These are phyloP conservation scores for Saccharomycopsis fermentans DNA, from an alignment of 805 yeast genomes.

Conservation along the genomic window DNA sequence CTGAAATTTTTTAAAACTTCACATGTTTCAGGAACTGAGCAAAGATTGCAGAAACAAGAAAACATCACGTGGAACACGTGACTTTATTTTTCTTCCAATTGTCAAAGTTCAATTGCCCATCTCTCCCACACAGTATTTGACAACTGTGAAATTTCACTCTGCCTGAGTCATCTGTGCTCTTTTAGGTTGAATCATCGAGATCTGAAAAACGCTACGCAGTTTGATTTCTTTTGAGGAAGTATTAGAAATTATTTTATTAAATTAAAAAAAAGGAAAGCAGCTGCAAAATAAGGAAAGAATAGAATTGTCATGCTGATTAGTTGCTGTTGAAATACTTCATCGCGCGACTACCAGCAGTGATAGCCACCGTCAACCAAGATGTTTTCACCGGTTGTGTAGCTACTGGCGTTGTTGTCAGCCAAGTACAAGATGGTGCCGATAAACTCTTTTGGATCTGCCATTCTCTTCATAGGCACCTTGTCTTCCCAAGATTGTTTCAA, in stretches of 20 bases:
- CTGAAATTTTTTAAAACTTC: not conserved
- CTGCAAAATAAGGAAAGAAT: not conserved
- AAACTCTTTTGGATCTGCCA: slow-evolving; percentile 63
- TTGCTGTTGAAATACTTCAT: too few species aligned
- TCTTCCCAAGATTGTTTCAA: slow-evolving; percentile 49
- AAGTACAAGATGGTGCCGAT: slow-evolving; percentile 53
- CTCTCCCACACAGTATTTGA: too few species aligned
- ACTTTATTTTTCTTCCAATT: too few species aligned
- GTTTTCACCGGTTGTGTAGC: slow-evolving; percentile 59
- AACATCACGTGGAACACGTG: not conserved
- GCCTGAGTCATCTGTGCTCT: too few species aligned
- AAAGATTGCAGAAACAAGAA: too few species aligned
- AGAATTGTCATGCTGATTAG: not conserved
- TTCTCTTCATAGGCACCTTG: slow-evolving; percentile 56
- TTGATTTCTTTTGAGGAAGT: too few species aligned
- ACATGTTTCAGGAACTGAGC: not conserved
- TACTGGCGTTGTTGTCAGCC: slow-evolving; percentile 44
- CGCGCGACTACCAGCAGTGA: slow-evolving; percentile 35
- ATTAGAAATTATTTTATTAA: too few species aligned
- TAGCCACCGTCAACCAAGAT: slow-evolving; percentile 58
- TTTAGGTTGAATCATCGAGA: too few species aligned
- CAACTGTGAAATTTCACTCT: too few species aligned
- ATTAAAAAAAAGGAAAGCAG: not conserved
- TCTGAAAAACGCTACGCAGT: too few species aligned
- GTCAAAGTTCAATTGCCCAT: too few species aligned